These are phyloP conservation scores for Tricholoma bakamatsutake DNA, from an alignment of 768 basidiomycete genomes.

Conservation along the genomic window DNA sequence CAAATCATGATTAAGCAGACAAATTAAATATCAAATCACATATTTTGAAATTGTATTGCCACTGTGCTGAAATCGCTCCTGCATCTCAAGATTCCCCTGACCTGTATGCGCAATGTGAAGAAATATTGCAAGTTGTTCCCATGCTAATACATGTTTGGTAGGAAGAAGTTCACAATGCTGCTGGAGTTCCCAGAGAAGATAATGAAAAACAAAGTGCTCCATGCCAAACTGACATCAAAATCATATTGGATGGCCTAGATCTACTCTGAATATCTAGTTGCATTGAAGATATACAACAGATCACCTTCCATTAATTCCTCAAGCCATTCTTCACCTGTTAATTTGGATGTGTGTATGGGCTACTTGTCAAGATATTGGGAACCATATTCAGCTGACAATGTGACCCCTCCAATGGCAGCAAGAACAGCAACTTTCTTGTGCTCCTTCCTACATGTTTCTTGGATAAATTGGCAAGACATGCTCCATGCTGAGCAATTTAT, in stretches of 20 bases:
- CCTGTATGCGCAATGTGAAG: too few species aligned
- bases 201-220: too few species aligned
- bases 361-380: too few species aligned
- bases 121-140: too few species aligned
- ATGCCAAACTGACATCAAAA: too few species aligned
- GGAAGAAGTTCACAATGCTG: too few species aligned
- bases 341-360: too few species aligned
- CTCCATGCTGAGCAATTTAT: not conserved
- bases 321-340: too few species aligned
- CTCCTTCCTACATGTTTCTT: not conserved
- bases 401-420: not conserved
- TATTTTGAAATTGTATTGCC: too few species aligned
- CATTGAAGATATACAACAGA: conserved; percentile 11
- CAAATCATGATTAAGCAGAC: conserved; percentile 4
- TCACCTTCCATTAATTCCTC: too few species aligned
- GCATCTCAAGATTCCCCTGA: not conserved
- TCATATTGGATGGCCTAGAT: not conserved
- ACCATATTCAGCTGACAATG: not conserved
- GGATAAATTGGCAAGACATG: not conserved
- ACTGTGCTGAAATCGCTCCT: not conserved
- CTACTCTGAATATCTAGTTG: not conserved
- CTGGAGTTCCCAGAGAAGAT: not conserved
- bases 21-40: too few species aligned
- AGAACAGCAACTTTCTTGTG: not conserved
- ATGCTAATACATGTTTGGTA: too few species aligned